Evolutionary conservation across 305 asterid species (phyloP), one percentile per base, ranked within the genome.

Genomic region (Coffea humblotiana): DNA sequence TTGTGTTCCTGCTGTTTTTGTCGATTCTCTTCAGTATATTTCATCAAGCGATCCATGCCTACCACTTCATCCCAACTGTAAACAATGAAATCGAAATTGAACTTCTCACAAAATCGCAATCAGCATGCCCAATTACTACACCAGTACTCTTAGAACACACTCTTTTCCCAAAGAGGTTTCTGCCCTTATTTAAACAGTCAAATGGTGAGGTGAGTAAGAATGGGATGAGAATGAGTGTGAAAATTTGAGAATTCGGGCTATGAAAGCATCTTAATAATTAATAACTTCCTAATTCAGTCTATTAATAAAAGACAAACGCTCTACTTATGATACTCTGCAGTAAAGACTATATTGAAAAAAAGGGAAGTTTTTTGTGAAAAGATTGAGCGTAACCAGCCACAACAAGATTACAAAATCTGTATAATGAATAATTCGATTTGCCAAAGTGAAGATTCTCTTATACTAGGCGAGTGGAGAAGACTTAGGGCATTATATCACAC

Each of bases 41-140:
- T 91, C 92, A 91, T 83, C 84, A 95, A 71, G 82, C 83, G 78
- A 75, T 87, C 86, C 54, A 78, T 73, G 72, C 81, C 87, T 85
- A 90, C 83, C 98, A 97, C 93, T 91, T 92, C 98, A 87, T 95
- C 98, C 96, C 96, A 95, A 78, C 98, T 95, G 89, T 85, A 52
- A 71, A 74, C 83, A 80, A 63, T 79, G 56, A 76, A 37, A n/a
- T 12, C 23, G 25, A 9, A 48, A 74, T 54, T 48, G 74, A 75
- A 35, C 25, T 79, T 51, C 4, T 7, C 19, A 15, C 6, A 65
- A 65, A 68, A 29, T 52, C 74, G 65, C 40, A 40, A 81, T 56
- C 49, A 60, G 23, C 35, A 12, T 8, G 16, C 13, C 25, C 56
- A 64, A 3, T 27, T 25, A 49, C 10, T 29, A 54, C 48, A 4